A percentile compares a stretch with the other conserved stretches of the same genome.
Conservation (phyloP, 129 eudicot species). For the Chrysanthemum lavandulifolium region DNA sequence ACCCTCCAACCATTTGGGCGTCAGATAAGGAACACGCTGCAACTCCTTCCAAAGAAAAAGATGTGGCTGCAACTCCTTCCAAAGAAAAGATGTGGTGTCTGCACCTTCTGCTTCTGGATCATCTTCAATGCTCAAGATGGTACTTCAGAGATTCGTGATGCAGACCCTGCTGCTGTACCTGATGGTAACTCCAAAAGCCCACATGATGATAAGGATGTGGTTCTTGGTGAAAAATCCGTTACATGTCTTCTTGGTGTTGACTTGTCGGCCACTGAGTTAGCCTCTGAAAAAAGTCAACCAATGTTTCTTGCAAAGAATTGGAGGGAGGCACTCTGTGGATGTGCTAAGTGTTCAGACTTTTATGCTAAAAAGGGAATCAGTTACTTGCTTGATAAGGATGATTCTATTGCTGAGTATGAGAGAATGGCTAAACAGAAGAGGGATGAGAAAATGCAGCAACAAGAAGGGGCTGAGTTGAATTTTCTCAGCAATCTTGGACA, state of each 20-base stretch:
- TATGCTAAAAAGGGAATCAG: constrained; percentile 59
- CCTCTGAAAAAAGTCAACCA: constrained; percentile 39
- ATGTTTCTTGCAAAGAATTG: constrained; percentile 80
- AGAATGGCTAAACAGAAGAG: constrained; percentile 67
- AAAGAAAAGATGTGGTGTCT: constrained; percentile 47
- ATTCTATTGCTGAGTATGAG: constrained; percentile 92
- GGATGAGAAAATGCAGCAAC: constrained; percentile 70
- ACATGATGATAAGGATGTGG: constrained; percentile 17
- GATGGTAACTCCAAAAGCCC: constrained; percentile 21
- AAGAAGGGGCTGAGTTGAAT: constrained; percentile 60
- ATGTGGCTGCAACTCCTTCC: constrained; percentile 33
- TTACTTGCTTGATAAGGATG: constrained; percentile 77
- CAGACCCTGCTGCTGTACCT: constrained; percentile 6
- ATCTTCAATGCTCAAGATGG: constrained; percentile 29
- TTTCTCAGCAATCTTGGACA: constrained; percentile 74
- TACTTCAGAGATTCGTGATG: constrained; percentile 22
- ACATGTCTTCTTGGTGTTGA: constrained; percentile 59
- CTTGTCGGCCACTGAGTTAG: constrained; percentile 39
- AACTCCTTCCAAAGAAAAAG: constrained; percentile 46
- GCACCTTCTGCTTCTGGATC: constrained; percentile 33
- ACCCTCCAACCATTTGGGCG: constrained; percentile 59
- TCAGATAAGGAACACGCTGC: constrained; percentile 27
- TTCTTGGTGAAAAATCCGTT: constrained; percentile 35
- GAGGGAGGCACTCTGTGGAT: constrained; percentile 82
- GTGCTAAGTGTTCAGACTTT: constrained; percentile 57